Base-by-base conservation (phyloP, 2,329 filamentous ascomycete species). In the Diaporthe vexans region DNA sequence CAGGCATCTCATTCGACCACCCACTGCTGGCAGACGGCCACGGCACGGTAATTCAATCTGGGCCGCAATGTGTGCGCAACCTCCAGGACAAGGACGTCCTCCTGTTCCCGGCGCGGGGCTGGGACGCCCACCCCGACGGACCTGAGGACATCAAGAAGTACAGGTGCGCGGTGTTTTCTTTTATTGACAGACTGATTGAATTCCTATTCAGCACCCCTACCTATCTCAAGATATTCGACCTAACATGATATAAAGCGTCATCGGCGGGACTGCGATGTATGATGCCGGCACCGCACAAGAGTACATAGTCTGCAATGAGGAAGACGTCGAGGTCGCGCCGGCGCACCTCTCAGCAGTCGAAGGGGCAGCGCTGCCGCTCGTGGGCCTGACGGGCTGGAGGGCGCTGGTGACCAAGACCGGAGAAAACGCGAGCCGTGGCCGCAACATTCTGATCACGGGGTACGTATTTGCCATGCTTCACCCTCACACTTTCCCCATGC, bases 301-400 rank as follows among this genome's bases (percentile, higher is more conserved):
- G 80, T 93, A 91, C 77, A 85, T 95, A 17, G 87, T 88, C 26
- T 89, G 98, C 1, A 87, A 91, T 71, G 92, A 91, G 65, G 84
- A 84, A 33, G 95, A 98, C 79, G 87, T 98, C 13, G 95, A 97
- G 81, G 88, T 89, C 73, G 92, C 92, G 10, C 96, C 96, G 0
- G 84, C 83, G 59, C 94, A 98, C 82, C 85, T 98, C 56, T 89
- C 84, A 0, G 85, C 92, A 65, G 89, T 88, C 1, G 94, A 98
- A 83, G 95, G 93, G 0, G 96, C 96, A 0, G 95, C 95, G 9
- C 81, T 98, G 61, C 95, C 96, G 3, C 85, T 98, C 46, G 95
- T 94, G 0, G 96, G 95, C 0, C 81, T 98, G 75, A 98, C 96
- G 1, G 96, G 90, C 9, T 98, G 95, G 95, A 88, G 97, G 58